Evolutionary conservation across 768 basidiomycete genomes (phyloP).

Genomic region (Fomitopsis pulvina): DNA sequence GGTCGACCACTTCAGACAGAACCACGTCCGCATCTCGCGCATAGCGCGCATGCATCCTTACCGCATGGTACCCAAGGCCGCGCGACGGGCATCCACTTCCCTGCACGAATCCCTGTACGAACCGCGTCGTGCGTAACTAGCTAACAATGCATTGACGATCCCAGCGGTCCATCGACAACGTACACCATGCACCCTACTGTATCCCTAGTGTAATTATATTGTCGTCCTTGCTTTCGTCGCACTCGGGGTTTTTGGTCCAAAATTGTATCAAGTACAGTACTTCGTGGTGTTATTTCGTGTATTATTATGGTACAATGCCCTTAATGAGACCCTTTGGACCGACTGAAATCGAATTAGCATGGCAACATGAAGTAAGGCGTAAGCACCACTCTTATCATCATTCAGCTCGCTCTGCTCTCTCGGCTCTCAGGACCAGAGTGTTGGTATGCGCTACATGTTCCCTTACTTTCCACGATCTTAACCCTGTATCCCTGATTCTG

Average conservation of each 20-base stretch:
- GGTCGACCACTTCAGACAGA: constrained; percentile 38
- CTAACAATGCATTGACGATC: background rate
- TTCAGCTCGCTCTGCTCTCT: too few species aligned
- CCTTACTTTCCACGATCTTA: too few species aligned
- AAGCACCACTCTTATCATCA: too few species aligned
- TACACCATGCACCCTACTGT: background rate
- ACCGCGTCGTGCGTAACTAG: background rate
- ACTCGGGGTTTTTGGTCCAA: background rate
- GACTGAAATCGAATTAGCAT: too few species aligned
- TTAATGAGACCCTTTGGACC: too few species aligned
- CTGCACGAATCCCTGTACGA: background rate
- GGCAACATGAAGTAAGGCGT: too few species aligned
- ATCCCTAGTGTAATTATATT: constrained; percentile 1
- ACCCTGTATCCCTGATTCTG: too few species aligned
- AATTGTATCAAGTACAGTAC: background rate
- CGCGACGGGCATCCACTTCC: background rate
- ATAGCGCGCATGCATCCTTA: constrained; percentile 54
- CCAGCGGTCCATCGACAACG: background rate
- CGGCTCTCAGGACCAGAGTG: too few species aligned
- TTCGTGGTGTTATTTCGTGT: background rate
- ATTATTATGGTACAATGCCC: background rate
- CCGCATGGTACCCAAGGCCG: constrained; percentile 29
- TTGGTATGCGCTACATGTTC: too few species aligned
- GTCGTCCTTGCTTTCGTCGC: background rate
- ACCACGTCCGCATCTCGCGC: constrained; percentile 33